Base-by-base conservation (phyloP, 2,329 filamentous ascomycete genomes). In the Colletotrichum tanaceti region DNA sequence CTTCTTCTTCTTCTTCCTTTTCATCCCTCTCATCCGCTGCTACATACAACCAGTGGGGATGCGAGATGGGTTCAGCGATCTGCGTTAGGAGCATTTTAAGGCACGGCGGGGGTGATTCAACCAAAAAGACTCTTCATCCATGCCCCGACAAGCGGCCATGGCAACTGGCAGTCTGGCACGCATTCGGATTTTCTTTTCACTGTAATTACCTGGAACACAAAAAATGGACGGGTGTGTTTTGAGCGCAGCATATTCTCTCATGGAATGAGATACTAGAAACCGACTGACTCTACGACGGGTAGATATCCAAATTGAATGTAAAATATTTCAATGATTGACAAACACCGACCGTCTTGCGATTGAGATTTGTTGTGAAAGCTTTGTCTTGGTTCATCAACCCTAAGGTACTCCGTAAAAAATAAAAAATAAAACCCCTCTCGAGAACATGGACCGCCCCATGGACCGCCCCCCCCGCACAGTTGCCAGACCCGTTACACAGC, bases 31-130 rank as follows among this genome's bases (percentile, higher is more conserved):
- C 16, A n/a, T 18, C 46, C 22, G 20, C 18, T 46, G 44, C 47
- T 52, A 50, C 55, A 52, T 52, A 46, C 22, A 20, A 20, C 11
- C 16, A 24, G 43, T 44, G 44, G 44, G 66, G 24, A 32, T 39
- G 62, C 44, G 55, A 58, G 39, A 50, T 41, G 43, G 55, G 57
- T 68, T 68, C 41, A 61, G 66, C 66, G 62, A 66, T 63, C 55
- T 49, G 49, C 63, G 32, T 61, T 32, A 54, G 63, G 63, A 61
- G 66, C 66, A 69, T 68, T 68, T 69, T 47, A 41, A 57, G 66
- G 62, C 44, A 69, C 43, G 62, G 66, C 28, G 28, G 28, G 28
- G 28, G 28, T 32, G 9, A n/a, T n/a, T n/a, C n/a, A 32, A 32
- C 7, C 7, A 32, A 32, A 32, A 65, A 64, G 64, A 65, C 46